These are phyloP conservation scores for Sporothrix brunneoviolacea DNA, from an alignment of 2,329 filamentous ascomycete genomes.

Conservation along the genomic window DNA sequence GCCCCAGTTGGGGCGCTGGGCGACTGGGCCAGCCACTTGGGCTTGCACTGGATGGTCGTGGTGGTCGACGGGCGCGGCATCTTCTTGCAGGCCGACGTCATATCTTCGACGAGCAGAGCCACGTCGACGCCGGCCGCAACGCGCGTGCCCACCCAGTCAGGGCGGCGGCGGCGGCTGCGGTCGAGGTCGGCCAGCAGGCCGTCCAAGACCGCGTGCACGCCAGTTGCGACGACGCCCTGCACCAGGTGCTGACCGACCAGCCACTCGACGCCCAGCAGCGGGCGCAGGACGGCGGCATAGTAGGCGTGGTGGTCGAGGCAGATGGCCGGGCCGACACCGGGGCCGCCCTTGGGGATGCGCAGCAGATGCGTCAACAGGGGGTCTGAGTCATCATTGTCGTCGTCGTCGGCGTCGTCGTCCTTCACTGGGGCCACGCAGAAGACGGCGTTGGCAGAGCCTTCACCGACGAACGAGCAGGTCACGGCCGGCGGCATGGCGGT, in stretches of 20 bases:
- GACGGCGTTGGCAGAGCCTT: conserved; percentile 73
- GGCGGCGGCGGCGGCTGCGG: conserved; percentile 26
- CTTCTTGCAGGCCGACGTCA: conserved; percentile 41
- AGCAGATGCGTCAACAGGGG: conserved; percentile 16
- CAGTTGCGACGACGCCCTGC: conserved; percentile 32
- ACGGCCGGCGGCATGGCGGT: conserved; percentile 9
- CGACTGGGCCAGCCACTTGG: conserved; percentile 76
- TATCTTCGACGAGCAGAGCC: conserved; percentile 68
- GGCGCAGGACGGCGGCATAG: conserved; percentile 46
- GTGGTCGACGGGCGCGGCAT: neutral
- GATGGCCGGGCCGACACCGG: conserved; percentile 36
- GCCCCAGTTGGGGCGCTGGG: conserved; percentile 59
- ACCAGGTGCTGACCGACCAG: conserved; percentile 52
- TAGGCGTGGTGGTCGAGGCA: conserved; percentile 35
- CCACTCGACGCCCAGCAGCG: conserved; percentile 46
- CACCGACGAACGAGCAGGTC: conserved; percentile 40
- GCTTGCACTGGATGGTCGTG: conserved; percentile 66
- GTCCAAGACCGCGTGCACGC: conserved; percentile 45
- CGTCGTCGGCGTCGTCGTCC: neutral
- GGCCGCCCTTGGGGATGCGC: conserved; percentile 37
- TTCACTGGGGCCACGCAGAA: conserved; percentile 33
- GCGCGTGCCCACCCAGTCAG: conserved; percentile 41
- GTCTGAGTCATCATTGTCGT: neutral
- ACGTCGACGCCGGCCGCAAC: conserved; percentile 51
- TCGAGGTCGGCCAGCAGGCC: conserved; percentile 39